Conservation (phyloP, 179 eudicot species). For the Corrigiola litoralis region DNA sequence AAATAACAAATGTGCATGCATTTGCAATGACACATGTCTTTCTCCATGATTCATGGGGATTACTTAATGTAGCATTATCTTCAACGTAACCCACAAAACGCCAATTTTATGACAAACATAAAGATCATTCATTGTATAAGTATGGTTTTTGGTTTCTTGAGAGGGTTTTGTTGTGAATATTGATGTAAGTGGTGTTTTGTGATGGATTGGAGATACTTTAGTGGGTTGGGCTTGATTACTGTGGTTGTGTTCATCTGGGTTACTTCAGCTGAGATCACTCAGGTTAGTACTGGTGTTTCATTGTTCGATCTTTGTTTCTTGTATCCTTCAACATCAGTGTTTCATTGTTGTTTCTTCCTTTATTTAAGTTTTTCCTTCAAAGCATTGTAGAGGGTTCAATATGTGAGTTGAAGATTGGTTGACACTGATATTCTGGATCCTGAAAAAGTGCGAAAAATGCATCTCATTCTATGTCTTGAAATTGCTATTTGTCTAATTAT, state of each 20-base stretch:
- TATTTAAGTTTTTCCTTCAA: not conserved
- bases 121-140: not conserved
- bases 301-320: not conserved
- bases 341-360: not conserved
- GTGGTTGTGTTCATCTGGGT: slow-evolving; percentile 49
- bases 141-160: not conserved
- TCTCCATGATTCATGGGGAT: not conserved
- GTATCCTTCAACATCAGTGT: not conserved
- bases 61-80: not conserved
- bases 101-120: not conserved
- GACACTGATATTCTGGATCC: too few relatives aligned
- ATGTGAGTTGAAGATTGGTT: not conserved
- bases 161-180: not conserved
- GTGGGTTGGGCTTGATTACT: slow-evolving; percentile 38
- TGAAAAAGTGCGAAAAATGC: too few relatives aligned
- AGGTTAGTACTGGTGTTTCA: too few relatives aligned
- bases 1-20: not conserved
- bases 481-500: too few relatives aligned
- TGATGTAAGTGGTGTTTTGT: not conserved
- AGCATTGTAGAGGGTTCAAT: not conserved
- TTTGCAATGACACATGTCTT: too few relatives aligned
- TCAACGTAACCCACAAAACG: not conserved
- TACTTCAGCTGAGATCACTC: slow-evolving; percentile 51
- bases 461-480: too few relatives aligned
- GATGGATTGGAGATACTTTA: slow-evolving; percentile 48